phyloP scores from a whole-genome alignment of 495 filamentous ascomycete genomes.

The Aspergillus nidulans region DNA sequence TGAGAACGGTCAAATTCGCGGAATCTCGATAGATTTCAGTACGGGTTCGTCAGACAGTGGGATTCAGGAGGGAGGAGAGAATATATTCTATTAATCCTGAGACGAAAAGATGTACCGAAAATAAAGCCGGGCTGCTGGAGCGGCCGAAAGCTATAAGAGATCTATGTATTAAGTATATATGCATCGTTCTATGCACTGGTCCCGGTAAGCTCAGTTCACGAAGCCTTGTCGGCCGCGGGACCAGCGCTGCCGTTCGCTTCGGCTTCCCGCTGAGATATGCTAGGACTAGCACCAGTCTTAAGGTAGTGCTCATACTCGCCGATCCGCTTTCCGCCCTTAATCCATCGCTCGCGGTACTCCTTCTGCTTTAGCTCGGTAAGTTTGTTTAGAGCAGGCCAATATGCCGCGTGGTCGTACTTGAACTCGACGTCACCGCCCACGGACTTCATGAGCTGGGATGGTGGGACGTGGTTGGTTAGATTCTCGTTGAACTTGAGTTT shows the following conservation, averaged over 20 bases:
- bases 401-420: slow-evolving; percentile 77
- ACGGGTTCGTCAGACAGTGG: too few species aligned
- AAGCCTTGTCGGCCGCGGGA: not conserved
- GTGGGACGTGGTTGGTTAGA: slow-evolving; percentile 68
- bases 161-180: slow-evolving; percentile 1
- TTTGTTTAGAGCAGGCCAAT: slow-evolving; percentile 81
- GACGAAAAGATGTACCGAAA: not conserved
- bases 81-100: not conserved
- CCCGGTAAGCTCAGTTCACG: not conserved
- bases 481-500: slow-evolving; percentile 97
- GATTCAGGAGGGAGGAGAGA: not conserved
- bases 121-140: not conserved
- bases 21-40: too few species aligned
- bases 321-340: slow-evolving; percentile 68
- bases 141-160: not conserved
- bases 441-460: slow-evolving; percentile 67
- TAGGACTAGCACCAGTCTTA: slow-evolving; percentile 52
- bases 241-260: not conserved
- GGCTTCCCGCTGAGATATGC: slow-evolving; percentile 25
- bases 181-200: not conserved
- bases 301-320: slow-evolving; percentile 84
- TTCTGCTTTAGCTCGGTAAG: slow-evolving; percentile 58
- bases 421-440: slow-evolving; percentile 62
- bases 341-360: slow-evolving; percentile 65
- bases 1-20: too few species aligned